A percentile compares a stretch with the other conserved stretches of the same genome.
These are phyloP conservation scores for Lolium rigidum DNA, from an alignment of 176 grass and related monocot genomes.

Conservation along the genomic window DNA sequence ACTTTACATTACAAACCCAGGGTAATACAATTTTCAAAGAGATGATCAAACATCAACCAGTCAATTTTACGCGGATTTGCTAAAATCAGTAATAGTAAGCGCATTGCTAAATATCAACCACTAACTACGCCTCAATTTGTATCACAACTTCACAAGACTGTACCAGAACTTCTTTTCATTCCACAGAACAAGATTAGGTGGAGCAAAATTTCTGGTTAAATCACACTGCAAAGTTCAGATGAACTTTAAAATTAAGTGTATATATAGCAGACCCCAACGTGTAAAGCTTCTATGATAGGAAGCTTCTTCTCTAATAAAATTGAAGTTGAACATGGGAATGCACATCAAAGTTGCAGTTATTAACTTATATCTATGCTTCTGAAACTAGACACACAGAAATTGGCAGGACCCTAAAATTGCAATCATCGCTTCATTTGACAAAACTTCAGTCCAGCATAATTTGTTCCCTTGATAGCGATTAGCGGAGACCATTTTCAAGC, in stretches of 20 bases:
- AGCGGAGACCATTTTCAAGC: background rate
- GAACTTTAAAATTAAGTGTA: background rate
- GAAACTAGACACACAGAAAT: background rate
- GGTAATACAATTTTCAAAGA: background rate
- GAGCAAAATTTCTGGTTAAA: background rate
- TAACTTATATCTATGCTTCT: background rate
- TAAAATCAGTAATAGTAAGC: background rate
- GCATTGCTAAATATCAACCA: background rate
- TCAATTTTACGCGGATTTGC: no score
- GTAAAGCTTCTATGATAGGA: background rate
- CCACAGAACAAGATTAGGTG: background rate
- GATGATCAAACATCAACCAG: no score
- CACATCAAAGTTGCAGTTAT: background rate
- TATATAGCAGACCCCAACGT: background rate
- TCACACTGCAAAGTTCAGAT: background rate
- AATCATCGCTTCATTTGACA: slow-evolving; percentile 11
- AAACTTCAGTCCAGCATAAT: background rate
- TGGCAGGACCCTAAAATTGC: background rate
- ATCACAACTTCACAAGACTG: background rate
- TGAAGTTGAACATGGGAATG: background rate
- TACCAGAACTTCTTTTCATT: background rate
- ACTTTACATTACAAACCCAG: background rate
- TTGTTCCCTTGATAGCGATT: background rate
- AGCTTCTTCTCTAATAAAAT: background rate
- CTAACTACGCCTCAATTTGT: background rate